These are phyloP conservation scores for Rhodomyrtus psidioides DNA, from an alignment of 441 rosid species.

Conservation along the genomic window DNA sequence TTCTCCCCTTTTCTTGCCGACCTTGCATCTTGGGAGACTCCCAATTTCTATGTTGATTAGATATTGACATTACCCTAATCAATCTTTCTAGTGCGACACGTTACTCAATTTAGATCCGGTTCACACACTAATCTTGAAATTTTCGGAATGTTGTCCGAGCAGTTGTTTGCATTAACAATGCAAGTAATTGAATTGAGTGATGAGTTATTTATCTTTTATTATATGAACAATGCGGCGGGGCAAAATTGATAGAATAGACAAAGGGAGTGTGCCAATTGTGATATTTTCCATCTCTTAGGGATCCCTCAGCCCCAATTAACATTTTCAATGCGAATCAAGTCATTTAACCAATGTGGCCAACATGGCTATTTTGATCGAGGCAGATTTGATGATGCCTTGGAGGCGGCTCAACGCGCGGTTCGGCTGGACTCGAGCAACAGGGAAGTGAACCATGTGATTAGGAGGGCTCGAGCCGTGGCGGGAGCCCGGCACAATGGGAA, in stretches of 20 bases:
- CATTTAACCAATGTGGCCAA: not conserved
- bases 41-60: not conserved
- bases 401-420: slow-evolving; percentile 52
- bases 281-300: not conserved
- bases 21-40: not conserved
- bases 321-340: not conserved
- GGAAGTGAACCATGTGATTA: slow-evolving; percentile 43
- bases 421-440: slow-evolving; percentile 58
- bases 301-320: not conserved
- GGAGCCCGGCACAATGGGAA: slow-evolving; percentile 67
- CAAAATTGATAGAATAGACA: not conserved
- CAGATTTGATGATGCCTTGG: slow-evolving; percentile 78
- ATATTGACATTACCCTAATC: not conserved
- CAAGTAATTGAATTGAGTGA: not conserved
- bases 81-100: not conserved
- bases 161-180: not conserved
- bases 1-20: not conserved
- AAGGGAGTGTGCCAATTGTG: not conserved
- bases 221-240: not conserved
- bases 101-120: not conserved
- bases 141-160: not conserved
- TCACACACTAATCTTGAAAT: not conserved
- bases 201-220: not conserved
- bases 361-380: not conserved
- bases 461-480: slow-evolving; percentile 41